A percentile compares a stretch with the other conserved stretches of the same genome.
Conservation (phyloP, 805 yeast genomes). For the Barnettozyma botsteinii region DNA sequence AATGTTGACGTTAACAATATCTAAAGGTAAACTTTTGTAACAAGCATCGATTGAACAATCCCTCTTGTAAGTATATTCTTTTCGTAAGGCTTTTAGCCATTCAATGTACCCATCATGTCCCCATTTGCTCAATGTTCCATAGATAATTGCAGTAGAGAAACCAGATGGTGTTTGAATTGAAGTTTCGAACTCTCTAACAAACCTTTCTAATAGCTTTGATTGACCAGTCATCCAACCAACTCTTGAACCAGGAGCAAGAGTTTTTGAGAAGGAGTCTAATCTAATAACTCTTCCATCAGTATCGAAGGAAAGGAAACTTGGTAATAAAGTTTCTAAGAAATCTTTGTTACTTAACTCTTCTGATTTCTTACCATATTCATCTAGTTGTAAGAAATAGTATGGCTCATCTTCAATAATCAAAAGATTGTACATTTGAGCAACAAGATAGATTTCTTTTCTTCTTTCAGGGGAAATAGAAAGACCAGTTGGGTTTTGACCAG, state of each 20-base stretch:
- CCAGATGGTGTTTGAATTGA: slow-evolving; percentile 72
- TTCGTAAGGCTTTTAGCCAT: slow-evolving; percentile 66
- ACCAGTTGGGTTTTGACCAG: slow-evolving; percentile 98
- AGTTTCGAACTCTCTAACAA: slow-evolving; percentile 58
- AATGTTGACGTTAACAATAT: slow-evolving; percentile 37
- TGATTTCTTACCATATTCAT: slow-evolving; percentile 48
- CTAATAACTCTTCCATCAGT: slow-evolving; percentile 74
- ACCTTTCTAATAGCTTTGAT: slow-evolving; percentile 44
- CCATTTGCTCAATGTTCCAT: slow-evolving; percentile 60
- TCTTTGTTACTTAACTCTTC: slow-evolving; percentile 30
- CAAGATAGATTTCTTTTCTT: slow-evolving; percentile 65
- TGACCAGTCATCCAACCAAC: slow-evolving; percentile 71
- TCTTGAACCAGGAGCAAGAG: slow-evolving; percentile 71
- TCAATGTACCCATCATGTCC: slow-evolving; percentile 65
- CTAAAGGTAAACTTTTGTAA: slow-evolving; percentile 46
- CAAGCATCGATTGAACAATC: slow-evolving; percentile 79
- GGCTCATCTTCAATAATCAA: slow-evolving; percentile 94
- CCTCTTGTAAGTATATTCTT: slow-evolving; percentile 81
- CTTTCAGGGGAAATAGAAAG: slow-evolving; percentile 71
- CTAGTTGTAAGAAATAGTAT: slow-evolving; percentile 94
- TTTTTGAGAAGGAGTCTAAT: slow-evolving; percentile 73
- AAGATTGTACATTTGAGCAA: slow-evolving; percentile 82
- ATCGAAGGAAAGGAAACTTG: slow-evolving; percentile 66
- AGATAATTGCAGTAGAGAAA: slow-evolving; percentile 53
- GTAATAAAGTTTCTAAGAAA: slow-evolving; percentile 45